These are phyloP conservation scores for Pisolithus marmoratus DNA, from an alignment of 768 basidiomycete genomes.

Conservation along the genomic window DNA sequence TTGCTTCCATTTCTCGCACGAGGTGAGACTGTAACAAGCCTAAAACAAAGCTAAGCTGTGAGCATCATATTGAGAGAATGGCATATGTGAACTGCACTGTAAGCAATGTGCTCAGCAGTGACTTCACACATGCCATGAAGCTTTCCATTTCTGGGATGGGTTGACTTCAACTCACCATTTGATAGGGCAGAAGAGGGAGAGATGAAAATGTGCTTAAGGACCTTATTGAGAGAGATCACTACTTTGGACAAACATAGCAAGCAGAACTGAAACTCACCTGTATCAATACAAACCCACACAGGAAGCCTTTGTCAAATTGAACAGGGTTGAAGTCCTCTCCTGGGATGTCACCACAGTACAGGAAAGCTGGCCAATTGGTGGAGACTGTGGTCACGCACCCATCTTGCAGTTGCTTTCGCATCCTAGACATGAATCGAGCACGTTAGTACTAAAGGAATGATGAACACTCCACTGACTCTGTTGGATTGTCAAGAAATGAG, in stretches of 20 bases:
- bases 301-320: not conserved
- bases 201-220: not conserved
- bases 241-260: not conserved
- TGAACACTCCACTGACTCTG: not conserved
- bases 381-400: not conserved
- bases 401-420: too few species aligned
- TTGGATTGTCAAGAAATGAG: not conserved
- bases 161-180: not conserved
- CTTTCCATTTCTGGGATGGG: not conserved
- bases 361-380: not conserved
- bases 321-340: not conserved
- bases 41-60: not conserved
- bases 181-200: not conserved
- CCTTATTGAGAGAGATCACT: not conserved
- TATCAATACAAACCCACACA: constrained; percentile 1
- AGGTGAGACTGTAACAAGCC: not conserved
- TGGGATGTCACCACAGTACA: not conserved
- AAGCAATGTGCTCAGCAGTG: constrained; percentile 3
- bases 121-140: constrained; percentile 1
- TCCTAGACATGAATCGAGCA: too few species aligned
- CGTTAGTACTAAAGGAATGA: not conserved
- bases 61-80: not conserved
- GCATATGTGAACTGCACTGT: not conserved
- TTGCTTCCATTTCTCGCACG: not conserved
- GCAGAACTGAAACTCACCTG: not conserved